phyloP scores from a whole-genome alignment of 192 early-diverging fungal species.

The Phycomyces nitens region DNA sequence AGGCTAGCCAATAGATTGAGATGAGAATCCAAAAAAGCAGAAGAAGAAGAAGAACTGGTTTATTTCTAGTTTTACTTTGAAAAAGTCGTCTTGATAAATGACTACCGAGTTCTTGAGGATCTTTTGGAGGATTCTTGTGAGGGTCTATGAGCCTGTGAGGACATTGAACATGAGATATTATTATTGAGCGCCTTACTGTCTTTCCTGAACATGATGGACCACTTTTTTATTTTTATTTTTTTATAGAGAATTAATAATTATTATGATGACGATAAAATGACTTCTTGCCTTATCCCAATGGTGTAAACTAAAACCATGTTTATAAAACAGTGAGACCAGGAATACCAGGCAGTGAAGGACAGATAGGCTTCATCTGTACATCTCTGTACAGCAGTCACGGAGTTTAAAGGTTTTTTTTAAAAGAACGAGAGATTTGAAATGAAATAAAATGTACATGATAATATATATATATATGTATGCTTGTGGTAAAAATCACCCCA shows the following conservation, averaged over 20 bases:
- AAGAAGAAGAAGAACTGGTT: no score
- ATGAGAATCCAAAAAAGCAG: neutral
- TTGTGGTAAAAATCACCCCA: no score
- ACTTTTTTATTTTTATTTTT: constrained; percentile 32
- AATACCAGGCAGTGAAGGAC: neutral
- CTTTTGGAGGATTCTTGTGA: constrained; percentile 54
- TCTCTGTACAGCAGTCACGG: no score
- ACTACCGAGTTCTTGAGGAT: constrained; percentile 59
- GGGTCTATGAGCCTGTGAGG: constrained; percentile 32
- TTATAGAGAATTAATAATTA: neutral
- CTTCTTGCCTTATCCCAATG: constrained; percentile 39
- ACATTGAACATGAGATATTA: neutral
- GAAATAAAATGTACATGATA: no score
- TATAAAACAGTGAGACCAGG: neutral
- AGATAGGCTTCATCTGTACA: no score
- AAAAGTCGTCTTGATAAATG: constrained; percentile 78
- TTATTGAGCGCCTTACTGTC: constrained; percentile 40
- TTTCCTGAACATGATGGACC: constrained; percentile 78
- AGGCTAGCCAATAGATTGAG: neutral
- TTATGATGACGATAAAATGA: neutral
- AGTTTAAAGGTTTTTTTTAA: no score
- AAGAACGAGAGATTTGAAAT: no score
- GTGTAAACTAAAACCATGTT: constrained; percentile 26
- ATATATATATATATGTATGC: no score
- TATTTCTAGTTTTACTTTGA: no score